Base-by-base conservation (phyloP, 305 asterid species). In the Petunia hybrid region DNA sequence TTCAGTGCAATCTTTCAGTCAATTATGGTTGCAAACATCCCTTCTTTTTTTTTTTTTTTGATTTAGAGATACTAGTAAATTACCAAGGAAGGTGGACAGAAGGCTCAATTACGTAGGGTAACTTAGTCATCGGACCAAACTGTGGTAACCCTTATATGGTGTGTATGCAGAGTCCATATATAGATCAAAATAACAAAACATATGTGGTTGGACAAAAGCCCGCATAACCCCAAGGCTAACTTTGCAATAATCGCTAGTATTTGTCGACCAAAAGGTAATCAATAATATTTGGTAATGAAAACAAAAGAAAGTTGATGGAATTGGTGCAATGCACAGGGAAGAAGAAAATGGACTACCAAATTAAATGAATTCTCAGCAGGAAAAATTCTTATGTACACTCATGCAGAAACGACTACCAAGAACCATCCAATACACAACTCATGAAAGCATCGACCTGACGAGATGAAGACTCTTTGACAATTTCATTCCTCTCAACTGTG, bases 351-450 rank as follows among this genome's bases (percentile, higher is more conserved):
- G 41, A 43, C 8, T 13, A 69, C 9, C 16, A 43, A 56, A 69
- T 8, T 45, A 69, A 2, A 69, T 45, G 59, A 43, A 46, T 70
- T 60, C 12, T 70, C 60, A 73, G 78, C 78, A 51, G 78, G 4
- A 73, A 48, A 48, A 7, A 12, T 35, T 12, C 35, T 51, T 12
- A 35, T 48, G 46, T 51, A 36, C 62, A 51, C 13, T 35, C 78
- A 51, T 5, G 10, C 46, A 51, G 2, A 41, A 73, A 65, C 10
- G 43, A 13, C 45, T 13, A 62, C 7, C 0, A 39, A 39, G 9
- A 40, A 65, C 9, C 38, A 65, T 65, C n/a, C n/a, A n/a, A 39
- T 2, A 13, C 45, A 13, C 12, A 65, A 31, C 5, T 39, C 31
- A 65, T 9, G 5, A 40, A 5, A 13, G 48, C 5, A 6, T 39